phyloP scores from a whole-genome alignment of 179 eudicot genomes.

The Nepenthes alata region DNA sequence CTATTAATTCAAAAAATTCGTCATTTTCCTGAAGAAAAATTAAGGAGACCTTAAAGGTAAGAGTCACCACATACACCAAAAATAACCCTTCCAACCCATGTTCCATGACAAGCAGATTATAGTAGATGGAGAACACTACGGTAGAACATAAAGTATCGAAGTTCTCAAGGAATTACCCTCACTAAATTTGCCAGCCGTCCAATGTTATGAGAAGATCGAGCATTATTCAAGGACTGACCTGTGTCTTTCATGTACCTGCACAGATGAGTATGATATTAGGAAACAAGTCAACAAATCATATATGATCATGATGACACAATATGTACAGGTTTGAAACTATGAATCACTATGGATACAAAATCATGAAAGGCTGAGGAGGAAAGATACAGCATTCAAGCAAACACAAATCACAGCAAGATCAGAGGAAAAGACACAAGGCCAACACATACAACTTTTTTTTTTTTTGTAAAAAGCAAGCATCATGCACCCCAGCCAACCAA shows the following conservation, averaged over 20 bases:
- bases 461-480: too few species aligned
- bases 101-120: not conserved
- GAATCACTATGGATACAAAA: not conserved
- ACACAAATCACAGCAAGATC: too few species aligned
- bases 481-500: too few species aligned
- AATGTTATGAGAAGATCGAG: constrained; percentile 63
- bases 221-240: constrained; percentile 45
- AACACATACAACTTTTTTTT: too few species aligned
- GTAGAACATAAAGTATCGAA: not conserved
- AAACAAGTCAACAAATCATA: not conserved
- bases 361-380: too few species aligned
- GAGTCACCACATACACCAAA: not conserved
- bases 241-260: constrained; percentile 69
- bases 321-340: not conserved
- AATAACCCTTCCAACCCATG: not conserved
- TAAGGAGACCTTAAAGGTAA: not conserved
- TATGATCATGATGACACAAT: not conserved
- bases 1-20: constrained; percentile 88
- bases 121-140: constrained; percentile 8
- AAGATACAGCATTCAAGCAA: too few species aligned
- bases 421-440: too few species aligned
- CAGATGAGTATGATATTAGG: not conserved
- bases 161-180: constrained; percentile 37
- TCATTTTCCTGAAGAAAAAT: constrained; percentile 68
- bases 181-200: constrained; percentile 72